Evolutionary conservation across 2,329 filamentous ascomycete genomes (phyloP), one percentile per base, ranked within the genome.

Genomic region (Lizonia empirigonia): DNA sequence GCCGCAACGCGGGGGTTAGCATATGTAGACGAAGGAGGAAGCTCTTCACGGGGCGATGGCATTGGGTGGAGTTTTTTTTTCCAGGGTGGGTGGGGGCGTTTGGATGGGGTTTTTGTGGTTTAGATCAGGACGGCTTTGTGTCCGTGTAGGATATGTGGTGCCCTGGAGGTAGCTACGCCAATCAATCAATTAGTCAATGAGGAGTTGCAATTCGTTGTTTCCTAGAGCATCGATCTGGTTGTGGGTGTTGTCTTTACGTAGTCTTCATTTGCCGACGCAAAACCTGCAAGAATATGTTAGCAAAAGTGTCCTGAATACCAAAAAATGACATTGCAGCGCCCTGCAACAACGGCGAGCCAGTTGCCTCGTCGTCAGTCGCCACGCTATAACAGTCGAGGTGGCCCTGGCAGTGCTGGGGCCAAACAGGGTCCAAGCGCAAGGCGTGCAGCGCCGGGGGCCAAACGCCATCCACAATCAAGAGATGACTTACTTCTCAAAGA

Each of bases 401-500:
- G 29, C 20, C 20, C 7, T 7, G 26, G 19, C 32, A 27, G 38
- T 15, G 42, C 23, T 30, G 44, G 38, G 47, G 40, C 38, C 50
- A 39, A 44, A 38, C 44, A 26, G 29, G 38, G 39, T 24, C 38
- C 39, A 26, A 27, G 47, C 45, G 45, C 12, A 41, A 42, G n/a
- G 37, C 23, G 26, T 44, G n/a, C 27, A 37, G 36, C 23, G 2
- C n/a, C 9, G 35, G 38, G 32, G 45, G 32, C 38, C 20, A 20
- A 26, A 50, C 23, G 19, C 19, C 20, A n/a, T n/a, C 16, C 9
- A 15, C 32, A 30, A 19, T 27, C 16, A 33, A 38, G 34, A 55
- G 42, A 10, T 16, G 30, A 83, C 84, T 80, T 77, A 96, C 90
- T 96, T 97, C 73, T 97, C 93, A 76, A 99, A 99, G 4, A 99